Evolutionary conservation across 2,329 filamentous ascomycete genomes (phyloP).

Genomic region (Clarireedia sp.): DNA sequence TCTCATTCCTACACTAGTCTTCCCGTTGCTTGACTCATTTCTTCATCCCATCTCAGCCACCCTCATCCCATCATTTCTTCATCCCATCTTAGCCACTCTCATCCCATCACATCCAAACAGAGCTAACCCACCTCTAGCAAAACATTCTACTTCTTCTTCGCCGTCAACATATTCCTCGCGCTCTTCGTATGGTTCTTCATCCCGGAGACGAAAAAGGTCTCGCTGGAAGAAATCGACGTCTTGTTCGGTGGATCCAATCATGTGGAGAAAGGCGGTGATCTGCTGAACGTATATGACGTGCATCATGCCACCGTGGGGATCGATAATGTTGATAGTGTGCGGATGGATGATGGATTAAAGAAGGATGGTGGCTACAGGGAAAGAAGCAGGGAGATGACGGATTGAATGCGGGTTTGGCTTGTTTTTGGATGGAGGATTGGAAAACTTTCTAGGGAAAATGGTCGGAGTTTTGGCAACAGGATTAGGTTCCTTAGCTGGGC

Average conservation of each 20-base stretch:
- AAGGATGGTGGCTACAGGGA: background rate
- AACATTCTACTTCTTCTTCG: constrained; percentile 56
- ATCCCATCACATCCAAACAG: background rate
- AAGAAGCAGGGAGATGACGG: background rate
- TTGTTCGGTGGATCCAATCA: constrained; percentile 39
- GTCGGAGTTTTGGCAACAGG: background rate
- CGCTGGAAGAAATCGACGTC: constrained; percentile 56
- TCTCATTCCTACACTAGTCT: no score
- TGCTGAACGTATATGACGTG: constrained; percentile 1
- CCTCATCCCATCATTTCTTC: no score
- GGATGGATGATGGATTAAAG: background rate
- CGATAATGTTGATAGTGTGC: background rate
- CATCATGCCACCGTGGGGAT: background rate
- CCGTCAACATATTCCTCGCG: constrained; percentile 28
- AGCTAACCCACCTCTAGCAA: background rate
- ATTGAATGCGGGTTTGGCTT: background rate
- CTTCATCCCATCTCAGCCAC: background rate
- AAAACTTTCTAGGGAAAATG: background rate
- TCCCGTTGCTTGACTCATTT: no score
- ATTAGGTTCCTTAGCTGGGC: background rate
- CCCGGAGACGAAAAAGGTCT: constrained; percentile 59
- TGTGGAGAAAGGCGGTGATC: background rate
- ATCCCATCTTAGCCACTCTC: no score
- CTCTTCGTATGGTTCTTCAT: constrained; percentile 56
- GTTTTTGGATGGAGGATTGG: background rate